phyloP scores from a whole-genome alignment of 176 grass and related monocot genomes.

The Panicum miliaceum region DNA sequence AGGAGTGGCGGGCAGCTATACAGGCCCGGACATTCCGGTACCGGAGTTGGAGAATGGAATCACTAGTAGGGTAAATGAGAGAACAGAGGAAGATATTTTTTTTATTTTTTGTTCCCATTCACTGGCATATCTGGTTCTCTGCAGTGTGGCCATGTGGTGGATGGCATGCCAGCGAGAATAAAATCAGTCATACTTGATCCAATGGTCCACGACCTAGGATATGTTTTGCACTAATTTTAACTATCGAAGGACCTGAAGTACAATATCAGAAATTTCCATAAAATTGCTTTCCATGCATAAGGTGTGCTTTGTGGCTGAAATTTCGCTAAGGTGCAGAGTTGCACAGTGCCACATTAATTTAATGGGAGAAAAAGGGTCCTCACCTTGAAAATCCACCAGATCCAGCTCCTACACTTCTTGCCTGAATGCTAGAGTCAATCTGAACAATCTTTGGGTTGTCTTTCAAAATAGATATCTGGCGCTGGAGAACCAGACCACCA shows the following conservation, averaged over 20 bases:
- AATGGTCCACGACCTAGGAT: neutral
- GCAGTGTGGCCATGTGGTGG: neutral
- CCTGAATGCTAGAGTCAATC: conserved; percentile 86
- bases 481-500: conserved; percentile 77
- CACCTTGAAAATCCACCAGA: conserved; percentile 97
- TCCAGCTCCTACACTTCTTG: conserved; percentile 81
- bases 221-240: neutral
- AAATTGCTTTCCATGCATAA: conserved; percentile 24
- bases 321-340: neutral
- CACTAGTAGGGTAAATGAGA: neutral
- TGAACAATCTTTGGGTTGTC: conserved; percentile 63
- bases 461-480: conserved; percentile 78
- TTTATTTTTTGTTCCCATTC: neutral
- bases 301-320: neutral
- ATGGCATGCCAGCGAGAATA: neutral
- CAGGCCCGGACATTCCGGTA: neutral
- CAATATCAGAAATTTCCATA: conserved; percentile 8
- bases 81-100: neutral
- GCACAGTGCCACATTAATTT: neutral
- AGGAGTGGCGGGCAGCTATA: neutral
- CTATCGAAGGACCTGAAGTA: neutral
- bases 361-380: neutral
- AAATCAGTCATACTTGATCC: neutral
- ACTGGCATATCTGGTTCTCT: neutral
- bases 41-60: neutral